Evolutionary conservation across 2,329 filamentous ascomycete species (phyloP), one percentile per base, ranked within the genome.

Genomic region (Trichoderma polysporum): DNA sequence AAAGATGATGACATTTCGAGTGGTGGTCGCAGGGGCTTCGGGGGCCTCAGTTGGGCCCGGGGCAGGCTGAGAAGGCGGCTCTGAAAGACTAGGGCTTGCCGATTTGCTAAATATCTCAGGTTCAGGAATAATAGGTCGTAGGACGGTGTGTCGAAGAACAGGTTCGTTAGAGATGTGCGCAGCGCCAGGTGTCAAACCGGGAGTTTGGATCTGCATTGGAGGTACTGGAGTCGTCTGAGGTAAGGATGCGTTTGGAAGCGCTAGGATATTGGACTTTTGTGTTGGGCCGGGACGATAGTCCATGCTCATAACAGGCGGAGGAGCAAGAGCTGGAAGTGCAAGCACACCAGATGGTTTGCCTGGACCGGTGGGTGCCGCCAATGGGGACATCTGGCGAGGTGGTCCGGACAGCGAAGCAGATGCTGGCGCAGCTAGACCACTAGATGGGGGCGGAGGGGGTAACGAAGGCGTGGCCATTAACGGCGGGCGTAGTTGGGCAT

Each of bases 1-100:
- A 35, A 86, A 82, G 57, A 88, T 84, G 68, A 88, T 86, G 75
- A 85, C 83, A 71, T 84, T 84, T 41, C 85, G 83, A 68, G 86
- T 84, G 9, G 67, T 68, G 1, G 67, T 68, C 13, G 37, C 59
- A 35, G 66, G 57, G 45, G 58, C 50, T 22, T 57, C 53, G 12
- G 31, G 33, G 4, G 45, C 50, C 56, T 57, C 50, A 19, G 62
- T 57, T 2, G 57, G n/a, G 9, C 15, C 54, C 9, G 63, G 49
- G 8, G 25, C 13, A 35, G 31, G 50, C 41, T 68, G 63, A 13
- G 67, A 62, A 25, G 49, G 58, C n/a, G 56, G 63, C 27, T 68
- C 67, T 37, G 67, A 66, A 17, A 59, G 35, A 4, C 49, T 54
- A 10, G 67, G 64, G n/a, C 67, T 69, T 31, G 65, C 56, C 1